Conservation (phyloP, 1,284 basidiomycete species). For the Ceratobasidium sp. region DNA sequence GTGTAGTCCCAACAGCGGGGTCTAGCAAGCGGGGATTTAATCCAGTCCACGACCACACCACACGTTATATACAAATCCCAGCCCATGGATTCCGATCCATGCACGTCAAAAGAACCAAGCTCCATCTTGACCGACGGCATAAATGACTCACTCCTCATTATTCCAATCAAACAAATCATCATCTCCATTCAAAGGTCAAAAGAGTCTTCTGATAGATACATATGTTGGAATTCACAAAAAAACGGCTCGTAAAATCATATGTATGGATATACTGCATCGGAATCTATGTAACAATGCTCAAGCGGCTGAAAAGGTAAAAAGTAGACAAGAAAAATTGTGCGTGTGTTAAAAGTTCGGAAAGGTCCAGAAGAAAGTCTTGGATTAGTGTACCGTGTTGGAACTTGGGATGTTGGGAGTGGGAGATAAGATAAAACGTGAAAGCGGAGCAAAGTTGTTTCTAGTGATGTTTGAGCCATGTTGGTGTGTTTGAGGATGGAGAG, state of each 20-base stretch:
- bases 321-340: not conserved
- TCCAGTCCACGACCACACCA: not conserved
- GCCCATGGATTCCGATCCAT: slow-evolving; percentile 23
- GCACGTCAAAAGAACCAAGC: slow-evolving; percentile 20
- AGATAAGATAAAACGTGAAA: slow-evolving; percentile 32
- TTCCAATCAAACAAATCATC: not conserved
- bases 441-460: not conserved
- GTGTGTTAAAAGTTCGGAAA: no score
- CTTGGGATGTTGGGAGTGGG: not conserved
- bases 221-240: not conserved
- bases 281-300: slow-evolving; percentile 8
- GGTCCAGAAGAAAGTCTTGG: no score
- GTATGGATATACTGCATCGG: slow-evolving; percentile 37
- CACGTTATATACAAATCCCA: not conserved
- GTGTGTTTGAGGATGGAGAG: not conserved
- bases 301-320: not conserved
- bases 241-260: not conserved
- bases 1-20: no score
- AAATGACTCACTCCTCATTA: slow-evolving; percentile 20
- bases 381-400: no score
- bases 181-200: slow-evolving; percentile 4
- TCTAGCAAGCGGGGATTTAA: not conserved
- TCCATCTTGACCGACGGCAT: slow-evolving; percentile 23
- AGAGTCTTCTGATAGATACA: slow-evolving; percentile 40
- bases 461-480: slow-evolving; percentile 9